These are phyloP conservation scores for Aspergillus eucalypticola DNA, from an alignment of 2,329 filamentous ascomycete species.

Conservation along the genomic window DNA sequence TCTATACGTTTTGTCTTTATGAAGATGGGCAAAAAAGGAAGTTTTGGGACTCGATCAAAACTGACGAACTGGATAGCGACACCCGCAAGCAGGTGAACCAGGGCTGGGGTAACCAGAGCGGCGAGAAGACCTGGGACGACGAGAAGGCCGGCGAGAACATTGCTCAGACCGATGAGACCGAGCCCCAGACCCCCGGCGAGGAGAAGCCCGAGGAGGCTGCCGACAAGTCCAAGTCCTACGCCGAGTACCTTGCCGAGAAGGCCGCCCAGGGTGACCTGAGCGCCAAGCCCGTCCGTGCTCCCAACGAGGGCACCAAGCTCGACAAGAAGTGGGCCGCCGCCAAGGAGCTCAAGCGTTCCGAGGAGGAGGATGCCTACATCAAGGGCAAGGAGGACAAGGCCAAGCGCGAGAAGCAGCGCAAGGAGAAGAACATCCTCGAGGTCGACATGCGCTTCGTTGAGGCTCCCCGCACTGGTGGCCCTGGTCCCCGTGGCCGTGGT, in stretches of 20 bases:
- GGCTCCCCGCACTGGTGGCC: constrained; percentile 46
- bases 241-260: constrained; percentile 79
- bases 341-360: constrained; percentile 61
- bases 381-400: constrained; percentile 72
- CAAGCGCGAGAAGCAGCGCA: constrained; percentile 80
- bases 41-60: too few species aligned
- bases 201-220: constrained; percentile 61
- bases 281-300: constrained; percentile 73
- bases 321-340: constrained; percentile 93
- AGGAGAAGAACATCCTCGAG: constrained; percentile 86
- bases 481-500: constrained; percentile 40
- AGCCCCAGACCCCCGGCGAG: constrained; percentile 56
- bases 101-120: constrained; percentile 84
- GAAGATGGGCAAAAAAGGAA: background rate
- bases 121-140: constrained; percentile 81
- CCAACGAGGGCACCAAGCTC: constrained; percentile 85
- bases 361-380: constrained; percentile 74
- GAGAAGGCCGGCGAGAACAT: constrained; percentile 90
- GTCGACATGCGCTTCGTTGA: constrained; percentile 84
- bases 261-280: constrained; percentile 68
- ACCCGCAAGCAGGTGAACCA: constrained; percentile 63
- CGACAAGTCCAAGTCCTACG: constrained; percentile 88
- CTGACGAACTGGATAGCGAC: constrained; percentile 31
- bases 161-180: constrained; percentile 80
- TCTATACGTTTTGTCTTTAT: background rate